A percentile compares a stretch with the other conserved stretches of the same genome.
Conservation (phyloP, 2,329 filamentous ascomycete genomes). For the Fusarium verticillioides region DNA sequence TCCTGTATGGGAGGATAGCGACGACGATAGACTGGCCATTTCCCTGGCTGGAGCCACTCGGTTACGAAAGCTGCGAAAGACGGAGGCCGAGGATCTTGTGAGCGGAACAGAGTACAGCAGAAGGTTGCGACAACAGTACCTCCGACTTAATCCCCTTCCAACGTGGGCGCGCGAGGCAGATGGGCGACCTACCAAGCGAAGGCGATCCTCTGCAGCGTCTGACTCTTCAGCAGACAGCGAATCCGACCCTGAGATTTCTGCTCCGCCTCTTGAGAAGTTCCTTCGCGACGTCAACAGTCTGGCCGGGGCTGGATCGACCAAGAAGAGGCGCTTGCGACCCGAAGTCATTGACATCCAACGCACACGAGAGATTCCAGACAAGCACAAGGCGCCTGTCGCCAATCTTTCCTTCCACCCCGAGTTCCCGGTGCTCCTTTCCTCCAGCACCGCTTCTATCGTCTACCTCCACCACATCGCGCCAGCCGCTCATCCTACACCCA, state of each 20-base stretch:
- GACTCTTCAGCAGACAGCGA: conserved; percentile 64
- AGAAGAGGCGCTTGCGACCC: conserved; percentile 79
- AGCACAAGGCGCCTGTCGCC: conserved; percentile 81
- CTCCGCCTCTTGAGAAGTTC: conserved; percentile 81
- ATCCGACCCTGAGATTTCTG: conserved; percentile 70
- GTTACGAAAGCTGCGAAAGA: conserved; percentile 83
- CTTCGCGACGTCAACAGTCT: conserved; percentile 80
- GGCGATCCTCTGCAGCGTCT: conserved; percentile 63
- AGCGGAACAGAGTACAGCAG: conserved; percentile 86
- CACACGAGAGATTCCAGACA: conserved; percentile 83
- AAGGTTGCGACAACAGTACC: conserved; percentile 81
- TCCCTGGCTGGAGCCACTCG: conserved; percentile 81
- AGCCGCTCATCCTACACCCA: conserved; percentile 78
- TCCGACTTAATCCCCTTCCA: conserved; percentile 68
- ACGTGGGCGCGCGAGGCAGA: conserved; percentile 68
- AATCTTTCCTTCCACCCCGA: conserved; percentile 90
- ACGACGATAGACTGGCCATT: conserved; percentile 87
- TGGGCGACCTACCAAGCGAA: conserved; percentile 62
- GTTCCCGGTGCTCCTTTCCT: conserved; percentile 89
- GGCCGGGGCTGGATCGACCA: conserved; percentile 63
- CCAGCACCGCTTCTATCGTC: conserved; percentile 84
- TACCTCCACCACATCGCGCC: conserved; percentile 90
- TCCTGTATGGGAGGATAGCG: conserved; percentile 91
- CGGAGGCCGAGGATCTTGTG: conserved; percentile 86
- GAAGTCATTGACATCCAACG: conserved; percentile 92